Evolutionary conservation across 2,329 filamentous ascomycete species (phyloP), one percentile per base, ranked within the genome.

Genomic region (Botrytis porri): DNA sequence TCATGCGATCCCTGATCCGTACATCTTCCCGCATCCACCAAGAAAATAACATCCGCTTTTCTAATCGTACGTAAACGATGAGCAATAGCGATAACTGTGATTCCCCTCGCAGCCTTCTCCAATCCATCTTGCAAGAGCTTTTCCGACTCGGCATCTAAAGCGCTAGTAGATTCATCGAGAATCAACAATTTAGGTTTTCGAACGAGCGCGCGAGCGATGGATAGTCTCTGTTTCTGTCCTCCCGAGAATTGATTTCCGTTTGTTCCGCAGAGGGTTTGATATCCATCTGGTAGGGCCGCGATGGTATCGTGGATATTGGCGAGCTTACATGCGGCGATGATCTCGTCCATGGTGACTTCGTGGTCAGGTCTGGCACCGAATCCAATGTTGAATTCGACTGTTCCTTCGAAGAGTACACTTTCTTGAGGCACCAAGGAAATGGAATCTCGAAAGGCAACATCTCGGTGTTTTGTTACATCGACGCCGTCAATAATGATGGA

Each of bases 161-260:
- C 92, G 62, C 90, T 93, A 0, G 93, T 97, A 37, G 92, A 92
- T 83, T 97, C 93, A 77, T 97, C 94, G 1, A 97, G 85, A 60
- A 97, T 87, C 37, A 97, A 82, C 2, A 96, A 84, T 57, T 89
- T 87, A 0, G 93, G 93, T 74, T 88, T 87, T 0, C 93, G 87
- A 2, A 94, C 86, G 2, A 96, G 84, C 0, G 93, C 93, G 22
- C 93, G 86, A 0, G 93, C 93, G 78, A 97, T 95, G 9, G 90
- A 89, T 10, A 97, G 82, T 1, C 93, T 87, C 81, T 97, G 93
- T 22, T 90, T 88, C 80, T 97, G 93, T 0, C 94, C 93, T 4
- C 93, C 93, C 0, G 92, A 94, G 8, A 97, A 82, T 35, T 90
- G 86, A 0, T 91, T 90, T 1, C 92, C 92, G 74, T 92, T 90